phyloP scores from a whole-genome alignment of 352 stramenopile genomes.

The Poterioochromonas sp. region DNA sequence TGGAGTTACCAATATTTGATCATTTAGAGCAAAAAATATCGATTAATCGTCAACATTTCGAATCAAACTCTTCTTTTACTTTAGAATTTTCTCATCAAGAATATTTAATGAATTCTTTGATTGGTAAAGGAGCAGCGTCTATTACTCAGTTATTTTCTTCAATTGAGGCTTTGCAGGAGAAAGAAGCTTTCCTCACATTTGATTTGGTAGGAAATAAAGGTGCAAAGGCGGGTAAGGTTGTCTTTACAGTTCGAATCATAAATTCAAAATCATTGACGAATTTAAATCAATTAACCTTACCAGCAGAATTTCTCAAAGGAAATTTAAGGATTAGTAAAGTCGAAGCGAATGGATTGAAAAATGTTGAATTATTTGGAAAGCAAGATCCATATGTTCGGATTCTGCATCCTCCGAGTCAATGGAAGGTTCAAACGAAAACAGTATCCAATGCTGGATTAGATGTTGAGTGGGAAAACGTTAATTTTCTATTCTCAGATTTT shows the following conservation, averaged over 20 bases:
- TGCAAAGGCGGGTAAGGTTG: not conserved
- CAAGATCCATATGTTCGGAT: conserved; percentile 28
- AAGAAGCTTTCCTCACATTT: not conserved
- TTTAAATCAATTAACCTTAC: not conserved
- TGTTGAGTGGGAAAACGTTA: too few species aligned
- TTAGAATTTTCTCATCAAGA: not conserved
- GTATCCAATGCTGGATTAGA: too few species aligned
- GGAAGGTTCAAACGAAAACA: too few species aligned
- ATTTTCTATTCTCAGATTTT: too few species aligned
- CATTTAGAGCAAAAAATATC: not conserved
- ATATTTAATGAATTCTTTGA: not conserved
- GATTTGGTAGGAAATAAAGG: not conserved
- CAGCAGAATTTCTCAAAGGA: not conserved
- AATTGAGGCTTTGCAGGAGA: not conserved
- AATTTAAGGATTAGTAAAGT: not conserved
- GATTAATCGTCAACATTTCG: not conserved
- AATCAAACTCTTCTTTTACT: not conserved
- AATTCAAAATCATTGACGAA: not conserved
- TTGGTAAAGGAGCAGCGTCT: not conserved
- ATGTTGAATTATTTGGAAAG: conserved; percentile 23
- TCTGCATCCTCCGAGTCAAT: too few species aligned
- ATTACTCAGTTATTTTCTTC: too few species aligned
- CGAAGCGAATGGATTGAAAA: not conserved
- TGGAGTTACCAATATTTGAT: not conserved
- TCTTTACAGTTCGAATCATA: not conserved